These are phyloP conservation scores for Penicillium malachiteum DNA, from an alignment of 495 filamentous ascomycete species.

Conservation along the genomic window DNA sequence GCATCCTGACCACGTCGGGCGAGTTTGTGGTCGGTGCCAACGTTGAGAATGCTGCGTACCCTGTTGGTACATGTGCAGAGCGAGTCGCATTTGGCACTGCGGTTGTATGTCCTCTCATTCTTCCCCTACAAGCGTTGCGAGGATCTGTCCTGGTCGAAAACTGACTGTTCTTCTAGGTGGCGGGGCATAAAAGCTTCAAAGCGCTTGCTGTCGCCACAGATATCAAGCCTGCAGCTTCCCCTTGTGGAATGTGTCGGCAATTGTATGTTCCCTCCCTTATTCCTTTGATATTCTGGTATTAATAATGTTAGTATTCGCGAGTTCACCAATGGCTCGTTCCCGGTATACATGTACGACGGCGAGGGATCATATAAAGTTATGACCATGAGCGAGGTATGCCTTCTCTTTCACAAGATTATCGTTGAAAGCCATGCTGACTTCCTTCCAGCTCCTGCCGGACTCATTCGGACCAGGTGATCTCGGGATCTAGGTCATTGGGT, in stretches of 20 bases:
- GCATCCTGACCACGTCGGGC: constrained; percentile 65
- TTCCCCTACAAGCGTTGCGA: too few species aligned
- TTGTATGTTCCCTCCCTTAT: constrained; percentile 25
- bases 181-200: constrained; percentile 68
- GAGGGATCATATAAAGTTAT: constrained; percentile 65
- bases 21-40: constrained; percentile 75
- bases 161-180: constrained; percentile 27
- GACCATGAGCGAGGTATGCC: constrained; percentile 68
- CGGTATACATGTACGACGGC: constrained; percentile 90
- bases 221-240: constrained; percentile 66
- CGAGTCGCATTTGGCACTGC: constrained; percentile 79
- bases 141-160: background rate
- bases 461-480: constrained; percentile 68
- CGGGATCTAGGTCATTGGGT: background rate
- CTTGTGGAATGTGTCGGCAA: constrained; percentile 66
- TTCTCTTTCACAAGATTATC: background rate
- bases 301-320: constrained; percentile 64
- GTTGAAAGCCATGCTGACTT: background rate
- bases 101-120: constrained; percentile 47
- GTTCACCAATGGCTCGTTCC: constrained; percentile 65
- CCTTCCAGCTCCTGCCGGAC: constrained; percentile 61
- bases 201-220: constrained; percentile 88
- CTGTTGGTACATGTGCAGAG: constrained; percentile 94
- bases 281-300: background rate
- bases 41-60: constrained; percentile 91